Evolutionary conservation across 2,329 filamentous ascomycete species (phyloP).

Genomic region (Aspergillus chevalieri): DNA sequence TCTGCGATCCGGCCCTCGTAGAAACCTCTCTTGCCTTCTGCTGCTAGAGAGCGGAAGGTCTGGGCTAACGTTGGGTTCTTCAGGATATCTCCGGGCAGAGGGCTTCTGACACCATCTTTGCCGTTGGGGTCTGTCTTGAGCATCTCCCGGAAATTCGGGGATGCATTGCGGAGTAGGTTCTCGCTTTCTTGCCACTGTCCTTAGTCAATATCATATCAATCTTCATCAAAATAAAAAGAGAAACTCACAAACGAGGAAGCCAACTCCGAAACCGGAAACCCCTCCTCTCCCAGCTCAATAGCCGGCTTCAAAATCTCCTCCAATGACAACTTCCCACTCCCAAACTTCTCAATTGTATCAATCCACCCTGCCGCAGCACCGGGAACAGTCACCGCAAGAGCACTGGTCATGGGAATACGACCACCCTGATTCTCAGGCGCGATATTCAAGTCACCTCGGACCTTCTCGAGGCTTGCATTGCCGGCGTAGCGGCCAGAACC

Average conservation of each 20-base stretch:
- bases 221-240: neutral
- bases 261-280: conserved; percentile 82
- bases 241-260: conserved; percentile 60
- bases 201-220: neutral
- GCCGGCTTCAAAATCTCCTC: conserved; percentile 75
- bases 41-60: conserved; percentile 73
- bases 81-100: conserved; percentile 78
- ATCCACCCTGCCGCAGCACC: conserved; percentile 92
- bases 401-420: conserved; percentile 67
- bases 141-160: conserved; percentile 81
- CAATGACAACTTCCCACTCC: conserved; percentile 74
- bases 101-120: conserved; percentile 65
- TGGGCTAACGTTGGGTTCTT: conserved; percentile 73
- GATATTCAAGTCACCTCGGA: conserved; percentile 64
- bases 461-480: conserved; percentile 61
- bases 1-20: conserved; percentile 80
- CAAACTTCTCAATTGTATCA: conserved; percentile 80
- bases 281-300: conserved; percentile 77
- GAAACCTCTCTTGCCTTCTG: conserved; percentile 82
- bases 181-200: conserved; percentile 67
- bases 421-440: conserved; percentile 47
- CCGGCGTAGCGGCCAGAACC: conserved; percentile 79
- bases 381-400: conserved; percentile 78
- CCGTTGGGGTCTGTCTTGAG: conserved; percentile 69
- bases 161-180: conserved; percentile 59